These are phyloP conservation scores for Saccharomycopsis hybrid DNA, from an alignment of 1,139 yeast species.

Conservation along the genomic window DNA sequence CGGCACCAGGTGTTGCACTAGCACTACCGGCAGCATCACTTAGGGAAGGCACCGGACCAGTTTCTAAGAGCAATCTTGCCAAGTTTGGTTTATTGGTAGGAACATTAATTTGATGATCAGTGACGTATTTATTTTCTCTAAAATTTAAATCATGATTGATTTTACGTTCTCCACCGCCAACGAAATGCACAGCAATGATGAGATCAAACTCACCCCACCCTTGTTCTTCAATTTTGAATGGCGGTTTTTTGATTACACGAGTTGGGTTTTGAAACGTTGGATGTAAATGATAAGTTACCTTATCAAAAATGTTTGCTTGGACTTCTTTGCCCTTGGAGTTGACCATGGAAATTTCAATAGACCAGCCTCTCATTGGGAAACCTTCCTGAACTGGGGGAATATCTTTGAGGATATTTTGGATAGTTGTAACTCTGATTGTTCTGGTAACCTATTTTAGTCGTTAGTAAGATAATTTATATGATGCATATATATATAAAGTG, in stretches of 20 bases:
- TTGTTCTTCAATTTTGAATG: constrained; percentile 86
- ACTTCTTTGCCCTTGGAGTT: constrained; percentile 77
- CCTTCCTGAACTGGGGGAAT: constrained; percentile 84
- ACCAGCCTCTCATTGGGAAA: constrained; percentile 96
- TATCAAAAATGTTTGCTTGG: constrained; percentile 86
- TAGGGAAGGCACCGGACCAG: constrained; percentile 66
- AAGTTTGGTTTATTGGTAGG: constrained; percentile 75
- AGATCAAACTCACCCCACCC: constrained; percentile 99
- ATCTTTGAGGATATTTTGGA: constrained; percentile 76
- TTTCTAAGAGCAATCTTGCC: constrained; percentile 65
- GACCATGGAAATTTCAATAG: constrained; percentile 65
- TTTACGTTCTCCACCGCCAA: constrained; percentile 85
- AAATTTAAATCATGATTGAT: constrained; percentile 87
- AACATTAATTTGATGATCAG: constrained; percentile 69
- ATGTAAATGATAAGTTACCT: constrained; percentile 87
- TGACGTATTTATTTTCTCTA: constrained; percentile 64
- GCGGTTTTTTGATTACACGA: constrained; percentile 73
- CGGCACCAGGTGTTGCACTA: background rate
- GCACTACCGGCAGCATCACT: constrained; percentile 24
- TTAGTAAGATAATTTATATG: no score
- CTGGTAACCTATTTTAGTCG: no score
- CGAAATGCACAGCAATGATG: constrained; percentile 67
- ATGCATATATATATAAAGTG: no score
- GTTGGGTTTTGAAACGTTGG: constrained; percentile 92
- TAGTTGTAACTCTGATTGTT: constrained; percentile 82